These are phyloP conservation scores for Cercospora janseana DNA, from an alignment of 2,329 filamentous ascomycete species.

Conservation along the genomic window DNA sequence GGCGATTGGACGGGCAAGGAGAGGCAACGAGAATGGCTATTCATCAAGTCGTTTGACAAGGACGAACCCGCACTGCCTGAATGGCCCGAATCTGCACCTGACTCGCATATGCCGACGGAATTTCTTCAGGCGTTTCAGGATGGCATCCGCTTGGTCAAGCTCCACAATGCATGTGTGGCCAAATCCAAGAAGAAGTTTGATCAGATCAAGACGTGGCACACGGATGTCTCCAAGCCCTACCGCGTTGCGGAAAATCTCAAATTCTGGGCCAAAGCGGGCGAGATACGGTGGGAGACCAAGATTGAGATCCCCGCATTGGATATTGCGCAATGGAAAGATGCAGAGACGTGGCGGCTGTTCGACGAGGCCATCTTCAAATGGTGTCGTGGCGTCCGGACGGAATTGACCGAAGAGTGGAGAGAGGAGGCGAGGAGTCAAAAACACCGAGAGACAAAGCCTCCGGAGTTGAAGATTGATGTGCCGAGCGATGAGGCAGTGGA, in stretches of 20 bases:
- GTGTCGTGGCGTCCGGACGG: conserved; percentile 77
- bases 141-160: conserved; percentile 74
- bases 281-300: conserved; percentile 86
- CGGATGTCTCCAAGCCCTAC: conserved; percentile 93
- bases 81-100: conserved; percentile 55
- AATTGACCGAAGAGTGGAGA: conserved; percentile 73
- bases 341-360: conserved; percentile 71
- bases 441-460: conserved; percentile 26
- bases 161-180: conserved; percentile 86
- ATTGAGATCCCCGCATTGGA: conserved; percentile 82
- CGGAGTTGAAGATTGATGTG: conserved; percentile 34
- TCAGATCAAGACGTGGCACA: conserved; percentile 82
- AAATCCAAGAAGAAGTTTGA: conserved; percentile 85
- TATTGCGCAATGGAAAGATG: conserved; percentile 71
- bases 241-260: conserved; percentile 88
- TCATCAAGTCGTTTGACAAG: conserved; percentile 72
- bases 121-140: conserved; percentile 74
- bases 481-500: conserved; percentile 7
- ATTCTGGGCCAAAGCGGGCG: conserved; percentile 94
- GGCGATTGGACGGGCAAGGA: conserved; percentile 72
- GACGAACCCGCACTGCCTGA: conserved; percentile 62
- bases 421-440: conserved; percentile 28
- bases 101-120: conserved; percentile 49
- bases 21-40: conserved; percentile 74
- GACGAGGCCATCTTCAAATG: conserved; percentile 80